Evolutionary conservation across 192 early-diverging fungal species (phyloP).

Genomic region (Backusella liffmaniae): DNA sequence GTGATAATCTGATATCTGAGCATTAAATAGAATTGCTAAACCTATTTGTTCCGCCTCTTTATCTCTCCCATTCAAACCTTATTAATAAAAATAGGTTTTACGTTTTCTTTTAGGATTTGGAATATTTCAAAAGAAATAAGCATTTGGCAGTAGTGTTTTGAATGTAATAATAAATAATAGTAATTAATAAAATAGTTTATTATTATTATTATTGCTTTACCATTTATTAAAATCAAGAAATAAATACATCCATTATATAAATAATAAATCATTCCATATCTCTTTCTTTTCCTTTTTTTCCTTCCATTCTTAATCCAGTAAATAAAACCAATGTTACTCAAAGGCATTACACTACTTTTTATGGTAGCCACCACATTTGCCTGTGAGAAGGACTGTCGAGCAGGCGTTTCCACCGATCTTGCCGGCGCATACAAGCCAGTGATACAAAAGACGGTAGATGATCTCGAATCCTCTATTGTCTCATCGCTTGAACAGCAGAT

Average conservation of each 20-base stretch:
- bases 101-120: neutral
- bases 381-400: conserved; percentile 51
- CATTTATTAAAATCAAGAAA: neutral
- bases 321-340: neutral
- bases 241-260: neutral
- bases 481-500: conserved; percentile 16
- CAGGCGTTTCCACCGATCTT: conserved; percentile 47
- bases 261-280: neutral
- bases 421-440: conserved; percentile 40
- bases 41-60: neutral
- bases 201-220: neutral
- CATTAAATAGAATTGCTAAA: neutral
- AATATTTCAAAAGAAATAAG: neutral
- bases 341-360: conserved; percentile 5
- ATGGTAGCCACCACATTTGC: conserved; percentile 22
- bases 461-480: conserved; percentile 15
- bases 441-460: conserved; percentile 31
- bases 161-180: too few species aligned
- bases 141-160: too few species aligned
- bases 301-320: neutral
- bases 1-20: neutral
- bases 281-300: neutral
- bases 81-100: neutral
- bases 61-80: neutral
- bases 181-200: neutral